These are phyloP conservation scores for Adansonia grandidieri DNA, from an alignment of 441 rosid species.

Conservation along the genomic window DNA sequence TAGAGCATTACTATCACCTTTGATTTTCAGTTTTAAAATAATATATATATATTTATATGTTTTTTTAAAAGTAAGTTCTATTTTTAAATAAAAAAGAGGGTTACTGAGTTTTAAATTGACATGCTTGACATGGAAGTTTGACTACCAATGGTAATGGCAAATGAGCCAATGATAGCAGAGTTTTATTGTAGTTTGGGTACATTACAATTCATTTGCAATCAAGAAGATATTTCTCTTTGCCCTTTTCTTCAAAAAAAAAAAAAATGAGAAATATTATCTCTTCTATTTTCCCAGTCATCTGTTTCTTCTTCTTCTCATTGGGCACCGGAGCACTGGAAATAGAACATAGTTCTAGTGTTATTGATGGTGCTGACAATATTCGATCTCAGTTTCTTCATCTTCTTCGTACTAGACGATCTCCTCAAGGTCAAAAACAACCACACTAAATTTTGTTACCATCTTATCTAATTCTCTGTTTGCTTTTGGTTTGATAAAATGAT, in stretches of 20 bases:
- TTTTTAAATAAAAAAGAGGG: background rate
- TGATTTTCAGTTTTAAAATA: too few species aligned
- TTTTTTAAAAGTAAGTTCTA: too few species aligned
- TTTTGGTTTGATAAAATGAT: background rate
- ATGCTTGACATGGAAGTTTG: background rate
- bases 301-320: background rate
- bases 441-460: background rate
- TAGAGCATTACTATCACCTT: too few species aligned
- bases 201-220: background rate
- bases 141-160: background rate
- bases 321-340: background rate
- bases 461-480: background rate
- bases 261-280: slow-evolving; percentile 10
- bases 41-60: too few species aligned
- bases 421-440: slow-evolving; percentile 40
- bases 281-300: background rate
- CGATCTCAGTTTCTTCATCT: slow-evolving; percentile 56
- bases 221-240: background rate
- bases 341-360: background rate
- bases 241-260: too few species aligned
- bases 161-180: background rate
- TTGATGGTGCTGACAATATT: slow-evolving; percentile 37
- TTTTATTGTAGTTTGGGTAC: background rate
- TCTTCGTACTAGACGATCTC: slow-evolving; percentile 60
- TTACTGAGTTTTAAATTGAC: background rate